Percentiles rank a stretch among this genome's conserved stretches.
These are phyloP conservation scores for Terana coerulea DNA, from an alignment of 768 basidiomycete genomes.

Conservation along the genomic window DNA sequence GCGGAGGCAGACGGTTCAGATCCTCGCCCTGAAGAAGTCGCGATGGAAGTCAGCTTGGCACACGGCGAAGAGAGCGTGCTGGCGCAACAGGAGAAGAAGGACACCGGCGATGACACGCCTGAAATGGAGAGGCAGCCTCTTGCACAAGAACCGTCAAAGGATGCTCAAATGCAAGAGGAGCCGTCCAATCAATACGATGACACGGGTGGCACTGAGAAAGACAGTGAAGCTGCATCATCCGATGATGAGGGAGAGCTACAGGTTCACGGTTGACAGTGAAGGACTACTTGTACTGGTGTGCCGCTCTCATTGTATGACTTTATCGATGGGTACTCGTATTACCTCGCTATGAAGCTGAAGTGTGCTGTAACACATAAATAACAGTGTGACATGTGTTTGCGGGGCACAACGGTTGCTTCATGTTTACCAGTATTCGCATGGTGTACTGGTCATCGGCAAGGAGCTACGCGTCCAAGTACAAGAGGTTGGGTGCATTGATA, in stretches of 20 bases:
- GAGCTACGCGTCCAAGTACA: too few relatives aligned
- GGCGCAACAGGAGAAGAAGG: background rate
- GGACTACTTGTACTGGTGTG: too few relatives aligned
- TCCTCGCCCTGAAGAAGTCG: background rate
- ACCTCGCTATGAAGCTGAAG: too few relatives aligned
- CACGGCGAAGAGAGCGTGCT: background rate
- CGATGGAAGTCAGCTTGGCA: background rate
- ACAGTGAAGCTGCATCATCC: slow-evolving; percentile 16
- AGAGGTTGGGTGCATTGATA: too few relatives aligned
- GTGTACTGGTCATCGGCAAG: too few relatives aligned
- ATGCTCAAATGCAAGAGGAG: background rate
- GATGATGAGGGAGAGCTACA: slow-evolving; percentile 21
- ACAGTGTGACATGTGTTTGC: too few relatives aligned
- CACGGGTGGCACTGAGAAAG: slow-evolving; percentile 13
- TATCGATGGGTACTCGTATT: too few relatives aligned
- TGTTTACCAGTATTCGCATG: too few relatives aligned
- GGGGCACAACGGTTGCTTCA: too few relatives aligned
- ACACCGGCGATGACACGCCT: background rate
- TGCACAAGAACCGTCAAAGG: background rate
- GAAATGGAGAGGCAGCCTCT: background rate
- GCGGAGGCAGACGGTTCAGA: background rate
- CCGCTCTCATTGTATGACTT: too few relatives aligned
- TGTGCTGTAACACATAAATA: too few relatives aligned
- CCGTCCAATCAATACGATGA: too few relatives aligned
- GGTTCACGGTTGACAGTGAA: slow-evolving; percentile 21